Evolutionary conservation across 768 basidiomycete genomes (phyloP), one percentile per base, ranked within the genome.

Genomic region (Boletus bicolor): DNA sequence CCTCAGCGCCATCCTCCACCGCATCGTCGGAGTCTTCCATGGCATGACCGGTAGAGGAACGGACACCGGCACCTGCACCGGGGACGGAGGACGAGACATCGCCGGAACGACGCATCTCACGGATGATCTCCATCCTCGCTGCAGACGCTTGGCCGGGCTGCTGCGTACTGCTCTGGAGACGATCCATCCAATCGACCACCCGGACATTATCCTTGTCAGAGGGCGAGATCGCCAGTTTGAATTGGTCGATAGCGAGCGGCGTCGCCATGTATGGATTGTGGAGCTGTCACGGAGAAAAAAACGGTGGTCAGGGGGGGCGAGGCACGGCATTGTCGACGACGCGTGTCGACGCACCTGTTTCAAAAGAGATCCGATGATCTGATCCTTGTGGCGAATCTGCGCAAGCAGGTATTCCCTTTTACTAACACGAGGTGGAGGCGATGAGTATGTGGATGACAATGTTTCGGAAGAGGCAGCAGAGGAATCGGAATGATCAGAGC

Each of bases 381-480:
- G 77, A 73, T 93, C 91, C 75, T 93, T 93, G 74, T 93, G 91
- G 51, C 86, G 81, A 59, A 93, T 86, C 68, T 93, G 89, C 5
- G 89, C 88, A 26, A 93, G 81, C 17, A 93, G 77, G 66, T 91
- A 91, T 65, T 93, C 91, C 55, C 90, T 83, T 75, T 92, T 92
- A 67, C 91, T 93, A 63, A 74, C 44, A 51, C 60, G 58, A 39
- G 71, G 65, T 41, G 65, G 47, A 8, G 66, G 60, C 21, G 67
- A 58, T 68, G 70, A 61, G 69, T 59, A 56, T 42, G 61, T 64
- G 30, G 71, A 71, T 0, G 70, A 73, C 35, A 78, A 68, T 59
- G 76, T 75, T 62, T 75, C 73, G 44, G 76, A 73, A 41, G 71
- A 69, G 3, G 64, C 65, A 38, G 60, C 57, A 52, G 68, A 67